Conservation (phyloP, 306 rosid genomes). For the Canavalia ensiformis region DNA sequence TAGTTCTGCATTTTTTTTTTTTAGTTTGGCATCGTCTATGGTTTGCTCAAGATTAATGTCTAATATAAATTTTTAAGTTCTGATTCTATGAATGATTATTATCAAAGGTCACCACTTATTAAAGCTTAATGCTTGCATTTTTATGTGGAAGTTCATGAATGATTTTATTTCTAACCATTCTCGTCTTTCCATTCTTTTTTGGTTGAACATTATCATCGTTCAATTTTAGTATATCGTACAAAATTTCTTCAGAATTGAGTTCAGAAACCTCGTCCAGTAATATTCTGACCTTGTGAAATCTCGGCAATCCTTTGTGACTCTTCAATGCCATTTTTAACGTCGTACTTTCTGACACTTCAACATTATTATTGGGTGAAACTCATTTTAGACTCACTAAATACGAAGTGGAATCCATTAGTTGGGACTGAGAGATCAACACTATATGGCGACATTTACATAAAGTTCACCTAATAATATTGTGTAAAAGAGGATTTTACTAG, state of each 20-base stretch:
- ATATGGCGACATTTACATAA: neutral
- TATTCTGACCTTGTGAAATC: constrained; percentile 8
- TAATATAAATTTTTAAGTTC: neutral
- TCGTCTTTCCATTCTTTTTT: neutral
- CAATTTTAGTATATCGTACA: neutral
- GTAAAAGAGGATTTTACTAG: neutral
- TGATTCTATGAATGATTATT: constrained; percentile 5
- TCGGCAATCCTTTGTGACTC: neutral
- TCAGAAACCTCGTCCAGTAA: neutral
- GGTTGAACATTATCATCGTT: neutral
- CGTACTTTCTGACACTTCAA: neutral
- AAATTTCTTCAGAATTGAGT: constrained; percentile 5
- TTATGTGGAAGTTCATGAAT: neutral
- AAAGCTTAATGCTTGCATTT: neutral
- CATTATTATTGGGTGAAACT: neutral
- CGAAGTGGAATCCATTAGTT: neutral
- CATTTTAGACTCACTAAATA: neutral
- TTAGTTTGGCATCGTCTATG: neutral
- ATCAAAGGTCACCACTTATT: neutral
- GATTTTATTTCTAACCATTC: neutral
- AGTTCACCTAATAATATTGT: neutral
- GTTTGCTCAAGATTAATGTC: neutral
- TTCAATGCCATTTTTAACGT: neutral
- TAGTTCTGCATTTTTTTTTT: neutral
- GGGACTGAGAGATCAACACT: neutral